Evolutionary conservation across 495 filamentous ascomycete species (phyloP), one percentile per base, ranked within the genome.

Genomic region (Cryomyces minteri): DNA sequence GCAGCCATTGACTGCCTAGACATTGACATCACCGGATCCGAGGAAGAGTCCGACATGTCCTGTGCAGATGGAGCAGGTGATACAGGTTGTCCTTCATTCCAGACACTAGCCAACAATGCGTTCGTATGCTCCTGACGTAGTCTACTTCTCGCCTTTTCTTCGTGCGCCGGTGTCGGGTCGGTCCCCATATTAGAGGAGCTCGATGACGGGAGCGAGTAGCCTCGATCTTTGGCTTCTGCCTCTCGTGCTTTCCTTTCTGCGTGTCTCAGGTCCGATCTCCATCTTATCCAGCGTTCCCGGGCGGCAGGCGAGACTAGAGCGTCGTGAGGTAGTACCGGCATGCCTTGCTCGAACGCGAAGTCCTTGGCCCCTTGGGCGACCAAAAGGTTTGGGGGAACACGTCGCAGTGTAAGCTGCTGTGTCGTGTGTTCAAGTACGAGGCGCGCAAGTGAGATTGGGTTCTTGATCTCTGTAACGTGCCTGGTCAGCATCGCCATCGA

Each of bases 301-400:
- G 92, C 79, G 44, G 73, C 76, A 33, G 71, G 74, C 4, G 88
- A 84, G 30, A 94, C 67, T 8, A 96, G 61, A 25, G 58, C 65
- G n/a, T 88, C 81, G 53, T 80, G 73, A 11, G 72, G 71, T 25
- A 90, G 61, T 5, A 84, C 60, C 1, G 71, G 57, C 49, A 96
- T 71, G 3, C 81, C 76, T 43, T 84, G 69, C 40, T 88, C 75
- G 43, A 72, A 78, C 6, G 90, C 90, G 58, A 92, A 98, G 25
- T 81, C 75, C 14, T 69, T 77, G 6, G 90, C 90, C 8, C 90
- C 90, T 45, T 79, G 62, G 32, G 83, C 86, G 12, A 88, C 82
- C 4, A 98, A 71, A 32, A 96, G 73, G 52, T 96, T 94, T 5
- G 90, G 92, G 12, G 92, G 88, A 7, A 98, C 84, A 31, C 92